Conservation (phyloP, 495 filamentous ascomycete genomes). For the Tuber brumale region DNA sequence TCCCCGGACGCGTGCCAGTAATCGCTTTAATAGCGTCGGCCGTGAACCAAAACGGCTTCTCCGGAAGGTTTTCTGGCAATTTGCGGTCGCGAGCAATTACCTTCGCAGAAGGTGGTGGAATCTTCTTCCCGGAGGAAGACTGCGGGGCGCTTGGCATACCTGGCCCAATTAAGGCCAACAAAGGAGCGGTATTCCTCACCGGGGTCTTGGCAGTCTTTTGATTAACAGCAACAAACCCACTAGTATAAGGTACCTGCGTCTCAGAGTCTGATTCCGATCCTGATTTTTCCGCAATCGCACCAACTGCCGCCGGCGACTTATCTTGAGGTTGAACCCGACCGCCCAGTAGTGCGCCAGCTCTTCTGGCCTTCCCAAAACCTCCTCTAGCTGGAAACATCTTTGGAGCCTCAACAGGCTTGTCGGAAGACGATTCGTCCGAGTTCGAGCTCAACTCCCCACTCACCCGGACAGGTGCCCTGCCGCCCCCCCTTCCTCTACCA, state of each 20-base stretch:
- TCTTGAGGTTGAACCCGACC: background rate
- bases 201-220: background rate
- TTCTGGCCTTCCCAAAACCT: slow-evolving; percentile 19
- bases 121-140: background rate
- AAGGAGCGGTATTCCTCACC: background rate
- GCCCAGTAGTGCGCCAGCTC: background rate
- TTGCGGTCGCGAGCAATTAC: slow-evolving; percentile 6
- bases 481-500: background rate
- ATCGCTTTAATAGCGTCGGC: slow-evolving; percentile 22
- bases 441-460: background rate
- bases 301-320: background rate
- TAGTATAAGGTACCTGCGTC: background rate
- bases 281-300: background rate
- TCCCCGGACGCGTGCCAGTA: slow-evolving; percentile 25
- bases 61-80: slow-evolving; percentile 2
- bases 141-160: background rate
- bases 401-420: slow-evolving; percentile 7
- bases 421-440: background rate
- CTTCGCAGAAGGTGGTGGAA: background rate
- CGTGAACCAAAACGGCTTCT: slow-evolving; percentile 11
- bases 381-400: background rate
- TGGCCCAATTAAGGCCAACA: background rate
- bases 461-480: no score
- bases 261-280: background rate
- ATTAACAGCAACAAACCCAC: background rate